Evolutionary conservation across 2,329 filamentous ascomycete species (phyloP).

Genomic region (Trichoderma arundinaceum): DNA sequence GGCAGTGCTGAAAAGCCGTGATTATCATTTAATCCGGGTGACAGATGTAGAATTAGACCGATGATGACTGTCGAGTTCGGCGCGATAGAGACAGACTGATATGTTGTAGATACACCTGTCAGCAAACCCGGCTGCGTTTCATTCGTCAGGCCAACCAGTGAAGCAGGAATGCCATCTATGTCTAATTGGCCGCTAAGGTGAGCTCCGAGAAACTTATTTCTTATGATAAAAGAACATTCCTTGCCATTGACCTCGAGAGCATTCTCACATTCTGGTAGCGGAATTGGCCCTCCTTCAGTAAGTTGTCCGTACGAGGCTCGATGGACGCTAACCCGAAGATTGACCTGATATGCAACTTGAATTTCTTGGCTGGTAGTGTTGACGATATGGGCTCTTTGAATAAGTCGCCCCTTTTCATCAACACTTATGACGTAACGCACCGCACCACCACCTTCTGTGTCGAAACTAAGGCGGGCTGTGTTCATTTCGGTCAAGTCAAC

Average conservation of each 20-base stretch:
- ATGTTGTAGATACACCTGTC: neutral
- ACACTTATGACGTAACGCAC: neutral
- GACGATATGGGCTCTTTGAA: neutral
- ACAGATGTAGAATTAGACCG: neutral
- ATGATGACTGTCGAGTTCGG: neutral
- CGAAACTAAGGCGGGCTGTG: neutral
- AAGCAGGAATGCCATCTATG: neutral
- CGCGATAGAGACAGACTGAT: neutral
- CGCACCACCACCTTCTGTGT: neutral
- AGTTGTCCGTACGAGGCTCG: conserved; percentile 6
- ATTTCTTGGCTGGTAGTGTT: neutral
- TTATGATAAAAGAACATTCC: neutral
- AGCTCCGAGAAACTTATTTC: neutral
- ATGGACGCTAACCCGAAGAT: neutral
- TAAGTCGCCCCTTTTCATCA: neutral
- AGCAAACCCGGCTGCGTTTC: neutral
- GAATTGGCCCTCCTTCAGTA: neutral
- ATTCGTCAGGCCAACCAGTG: neutral
- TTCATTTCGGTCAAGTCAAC: conserved; percentile 1
- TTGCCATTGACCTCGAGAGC: neutral
- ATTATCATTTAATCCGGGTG: neutral
- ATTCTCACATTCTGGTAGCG: neutral
- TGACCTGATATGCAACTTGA: neutral
- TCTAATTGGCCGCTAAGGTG: neutral
- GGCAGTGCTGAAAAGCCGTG: neutral